Percentiles rank a stretch among this genome's conserved stretches.
These are phyloP conservation scores for Xerocomellus dryophilus DNA, from an alignment of 768 basidiomycete species.

Conservation along the genomic window DNA sequence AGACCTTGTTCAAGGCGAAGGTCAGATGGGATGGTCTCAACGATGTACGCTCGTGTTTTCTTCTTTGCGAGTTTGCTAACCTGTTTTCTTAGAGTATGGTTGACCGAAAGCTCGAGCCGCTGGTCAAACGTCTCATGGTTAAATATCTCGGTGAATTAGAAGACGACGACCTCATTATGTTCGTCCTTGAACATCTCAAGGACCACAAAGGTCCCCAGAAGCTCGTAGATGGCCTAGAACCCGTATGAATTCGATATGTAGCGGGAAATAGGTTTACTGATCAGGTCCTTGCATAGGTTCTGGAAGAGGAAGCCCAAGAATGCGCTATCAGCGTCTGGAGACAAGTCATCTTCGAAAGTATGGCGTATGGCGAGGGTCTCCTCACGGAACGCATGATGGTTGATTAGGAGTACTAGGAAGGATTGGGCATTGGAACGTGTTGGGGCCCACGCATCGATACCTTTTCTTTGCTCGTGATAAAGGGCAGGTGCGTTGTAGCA, in stretches of 20 bases:
- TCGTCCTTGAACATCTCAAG: constrained; percentile 87
- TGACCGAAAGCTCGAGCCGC: constrained; percentile 80
- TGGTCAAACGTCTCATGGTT: constrained; percentile 78
- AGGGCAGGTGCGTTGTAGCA: constrained; percentile 64
- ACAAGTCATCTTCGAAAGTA: constrained; percentile 91
- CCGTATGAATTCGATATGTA: constrained; percentile 54
- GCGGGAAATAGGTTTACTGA: not conserved
- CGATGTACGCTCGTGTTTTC: constrained; percentile 55
- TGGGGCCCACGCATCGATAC: constrained; percentile 23
- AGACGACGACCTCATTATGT: constrained; percentile 92
- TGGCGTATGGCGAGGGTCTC: constrained; percentile 87
- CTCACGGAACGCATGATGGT: constrained; percentile 83
- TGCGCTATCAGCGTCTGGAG: constrained; percentile 82
- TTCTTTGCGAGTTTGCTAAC: constrained; percentile 13
- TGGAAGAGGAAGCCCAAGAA: constrained; percentile 87
- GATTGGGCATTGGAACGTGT: constrained; percentile 12
- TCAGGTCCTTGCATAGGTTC: constrained; percentile 50
- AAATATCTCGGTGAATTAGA: constrained; percentile 90
- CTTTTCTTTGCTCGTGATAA: constrained; percentile 27
- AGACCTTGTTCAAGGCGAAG: constrained; percentile 76
- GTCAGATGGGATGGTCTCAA: constrained; percentile 90
- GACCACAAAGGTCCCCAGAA: constrained; percentile 85
- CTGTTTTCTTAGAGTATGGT: constrained; percentile 60
- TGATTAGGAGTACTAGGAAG: constrained; percentile 41
- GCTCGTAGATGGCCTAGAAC: constrained; percentile 85